Conservation (phyloP, 2,329 filamentous ascomycete genomes). For the Diaporthe batatas region DNA sequence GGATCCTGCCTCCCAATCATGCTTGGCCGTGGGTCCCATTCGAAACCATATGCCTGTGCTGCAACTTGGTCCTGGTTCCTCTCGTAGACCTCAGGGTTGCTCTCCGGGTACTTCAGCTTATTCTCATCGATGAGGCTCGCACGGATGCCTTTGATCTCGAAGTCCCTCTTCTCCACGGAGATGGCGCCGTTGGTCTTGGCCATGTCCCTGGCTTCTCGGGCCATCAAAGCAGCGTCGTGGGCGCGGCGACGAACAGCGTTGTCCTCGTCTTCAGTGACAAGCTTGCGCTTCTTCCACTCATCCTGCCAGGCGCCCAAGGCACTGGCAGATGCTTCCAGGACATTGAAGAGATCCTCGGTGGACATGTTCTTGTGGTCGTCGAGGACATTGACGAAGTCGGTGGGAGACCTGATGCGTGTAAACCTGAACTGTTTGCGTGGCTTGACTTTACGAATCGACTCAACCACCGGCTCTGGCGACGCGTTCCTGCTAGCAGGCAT, state of each 20-base stretch:
- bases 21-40: constrained; percentile 69
- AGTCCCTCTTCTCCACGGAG: constrained; percentile 62
- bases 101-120: constrained; percentile 59
- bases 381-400: constrained; percentile 62
- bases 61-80: constrained; percentile 68
- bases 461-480: constrained; percentile 38
- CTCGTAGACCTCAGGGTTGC: constrained; percentile 60
- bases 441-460: constrained; percentile 41
- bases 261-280: constrained; percentile 69
- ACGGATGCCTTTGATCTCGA: constrained; percentile 65
- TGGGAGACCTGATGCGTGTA: constrained; percentile 63
- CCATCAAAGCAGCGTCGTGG: constrained; percentile 57
- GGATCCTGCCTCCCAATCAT: constrained; percentile 73
- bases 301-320: constrained; percentile 65
- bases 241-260: constrained; percentile 65
- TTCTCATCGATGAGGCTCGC: constrained; percentile 57
- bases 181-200: constrained; percentile 51
- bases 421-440: constrained; percentile 57
- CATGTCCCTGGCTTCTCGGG: constrained; percentile 51
- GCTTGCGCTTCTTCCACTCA: constrained; percentile 65
- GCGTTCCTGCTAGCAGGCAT: constrained; percentile 38
- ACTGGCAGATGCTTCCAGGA: constrained; percentile 60
- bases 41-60: constrained; percentile 71
- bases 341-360: constrained; percentile 59
- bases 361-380: constrained; percentile 65